Evolutionary conservation across 768 basidiomycete genomes (phyloP), one percentile per base, ranked within the genome.

Genomic region (Coprinellus micaceus): DNA sequence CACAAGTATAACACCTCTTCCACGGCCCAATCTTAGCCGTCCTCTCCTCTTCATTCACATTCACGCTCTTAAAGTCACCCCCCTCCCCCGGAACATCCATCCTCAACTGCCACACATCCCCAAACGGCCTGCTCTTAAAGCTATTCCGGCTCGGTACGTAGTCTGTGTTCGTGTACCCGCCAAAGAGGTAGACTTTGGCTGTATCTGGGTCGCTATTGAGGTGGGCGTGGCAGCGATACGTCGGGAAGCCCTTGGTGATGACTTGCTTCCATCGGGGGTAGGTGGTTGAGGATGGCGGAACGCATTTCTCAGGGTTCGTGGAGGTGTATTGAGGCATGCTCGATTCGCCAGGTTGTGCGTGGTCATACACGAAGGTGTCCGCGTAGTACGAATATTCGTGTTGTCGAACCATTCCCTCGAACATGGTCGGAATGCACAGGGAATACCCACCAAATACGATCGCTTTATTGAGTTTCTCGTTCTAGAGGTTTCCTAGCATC

Each of bases 371-470:
- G 65, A 73, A 77, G 0, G 76, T 75, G 53, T 77, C 75, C 24
- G 73, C 73, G 58, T 66, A 77, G 64, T 77, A 79, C 25, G 71
- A 64, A 63, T 66, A 76, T 2, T 61, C 55, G 58, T 69, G 72
- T 9, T 47, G 60, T 11, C 61, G 48, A 1, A 64, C 58, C 13
- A 57, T n/a, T n/a, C n/a, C n/a, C n/a, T n/a, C n/a, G 49, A 58
- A 58, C 51, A 52, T 45, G 3, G 68, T 70, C 4, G 68, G 66
- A 11, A 71, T 29, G 37, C 53, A 30, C 25, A 74, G 67, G 49
- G 64, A 70, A 60, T 75, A 77, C 1, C 77, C 76, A 22, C 74
- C 76, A 49, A 71, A 77, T 2, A 74, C 55, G 53, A 77, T 61
- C 10, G 70, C 69, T 40, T 71, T 67, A 58, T 73, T 66, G 26